A percentile compares a stretch with the other conserved stretches of the same genome.
Conservation (phyloP, 495 filamentous ascomycete genomes). For the Lasiosphaeris hirsuta region DNA sequence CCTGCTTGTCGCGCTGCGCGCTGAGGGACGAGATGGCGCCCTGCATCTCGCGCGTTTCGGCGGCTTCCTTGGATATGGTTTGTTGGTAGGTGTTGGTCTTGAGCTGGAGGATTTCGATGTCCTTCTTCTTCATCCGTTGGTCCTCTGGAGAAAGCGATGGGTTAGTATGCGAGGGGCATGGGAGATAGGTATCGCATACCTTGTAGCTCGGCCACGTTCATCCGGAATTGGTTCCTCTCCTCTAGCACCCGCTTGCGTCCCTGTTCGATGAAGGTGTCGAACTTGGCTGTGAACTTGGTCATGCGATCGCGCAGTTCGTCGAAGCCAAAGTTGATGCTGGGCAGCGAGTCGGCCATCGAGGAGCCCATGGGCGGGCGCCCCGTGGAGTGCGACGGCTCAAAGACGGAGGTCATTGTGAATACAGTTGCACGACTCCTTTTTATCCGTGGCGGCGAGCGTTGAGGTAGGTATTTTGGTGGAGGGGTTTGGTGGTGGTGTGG, state of each 20-base stretch:
- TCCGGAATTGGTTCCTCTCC: conserved; percentile 89
- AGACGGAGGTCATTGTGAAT: conserved; percentile 60
- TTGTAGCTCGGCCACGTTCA: conserved; percentile 84
- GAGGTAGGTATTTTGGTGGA: background rate
- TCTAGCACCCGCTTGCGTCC: conserved; percentile 85
- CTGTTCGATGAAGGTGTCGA: conserved; percentile 90
- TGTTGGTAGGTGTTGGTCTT: conserved; percentile 75
- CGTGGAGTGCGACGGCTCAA: conserved; percentile 76
- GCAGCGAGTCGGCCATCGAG: conserved; percentile 72
- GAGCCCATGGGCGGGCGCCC: conserved; percentile 57
- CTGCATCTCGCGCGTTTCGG: conserved; percentile 87
- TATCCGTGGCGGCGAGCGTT: background rate
- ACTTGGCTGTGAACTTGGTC: conserved; percentile 85
- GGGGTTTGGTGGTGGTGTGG: background rate
- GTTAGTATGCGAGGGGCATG: background rate
- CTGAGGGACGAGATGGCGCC: conserved; percentile 70
- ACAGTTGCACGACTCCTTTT: conserved; percentile 10
- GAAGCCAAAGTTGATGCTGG: conserved; percentile 92
- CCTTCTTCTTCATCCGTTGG: conserved; percentile 79
- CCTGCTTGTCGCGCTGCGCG: conserved; percentile 69
- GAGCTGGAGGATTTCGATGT: conserved; percentile 78
- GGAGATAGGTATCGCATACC: conserved; percentile 48
- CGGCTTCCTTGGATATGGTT: conserved; percentile 77
- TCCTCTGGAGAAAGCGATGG: conserved; percentile 59
- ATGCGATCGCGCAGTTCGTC: conserved; percentile 93